phyloP scores from a whole-genome alignment of 2,329 filamentous ascomycete species.

The Dactylellina haptotyla region DNA sequence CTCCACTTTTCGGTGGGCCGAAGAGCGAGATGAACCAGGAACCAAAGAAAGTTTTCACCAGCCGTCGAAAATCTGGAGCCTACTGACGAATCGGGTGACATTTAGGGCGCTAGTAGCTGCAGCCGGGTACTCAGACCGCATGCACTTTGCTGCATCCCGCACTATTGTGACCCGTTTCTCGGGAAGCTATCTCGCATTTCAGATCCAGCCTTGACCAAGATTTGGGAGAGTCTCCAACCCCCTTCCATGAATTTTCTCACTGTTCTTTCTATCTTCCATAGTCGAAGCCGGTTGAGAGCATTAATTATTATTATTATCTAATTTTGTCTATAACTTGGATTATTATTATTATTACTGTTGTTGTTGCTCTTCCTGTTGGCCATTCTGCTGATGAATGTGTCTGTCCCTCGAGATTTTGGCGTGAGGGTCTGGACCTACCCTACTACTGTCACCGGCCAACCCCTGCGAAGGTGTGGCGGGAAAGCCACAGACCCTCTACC shows the following conservation, averaged over 20 bases:
- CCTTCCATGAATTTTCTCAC: no score
- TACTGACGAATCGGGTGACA: constrained; percentile 24
- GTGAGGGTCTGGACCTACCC: no score
- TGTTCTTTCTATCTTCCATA: no score
- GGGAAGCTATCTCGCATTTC: constrained; percentile 43
- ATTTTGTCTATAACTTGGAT: no score
- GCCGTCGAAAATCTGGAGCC: constrained; percentile 12
- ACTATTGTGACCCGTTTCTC: constrained; percentile 42
- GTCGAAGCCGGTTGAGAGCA: no score
- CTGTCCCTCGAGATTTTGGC: no score
- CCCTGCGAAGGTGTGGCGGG: constrained; percentile 35
- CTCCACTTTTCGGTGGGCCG: constrained; percentile 8
- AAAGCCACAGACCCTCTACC: constrained; percentile 28
- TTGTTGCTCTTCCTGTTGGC: no score
- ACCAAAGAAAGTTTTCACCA: constrained; percentile 34
- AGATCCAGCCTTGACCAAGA: constrained; percentile 7
- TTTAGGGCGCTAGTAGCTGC: constrained; percentile 29
- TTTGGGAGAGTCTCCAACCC: not conserved
- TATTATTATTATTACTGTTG: no score
- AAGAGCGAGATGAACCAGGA: constrained; percentile 24
- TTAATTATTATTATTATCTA: no score
- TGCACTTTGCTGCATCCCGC: constrained; percentile 27
- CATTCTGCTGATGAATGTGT: no score
- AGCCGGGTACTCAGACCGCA: constrained; percentile 15
- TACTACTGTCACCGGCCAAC: no score